phyloP scores from a whole-genome alignment of 306 rosid genomes.

The Trifolium fragiferum region DNA sequence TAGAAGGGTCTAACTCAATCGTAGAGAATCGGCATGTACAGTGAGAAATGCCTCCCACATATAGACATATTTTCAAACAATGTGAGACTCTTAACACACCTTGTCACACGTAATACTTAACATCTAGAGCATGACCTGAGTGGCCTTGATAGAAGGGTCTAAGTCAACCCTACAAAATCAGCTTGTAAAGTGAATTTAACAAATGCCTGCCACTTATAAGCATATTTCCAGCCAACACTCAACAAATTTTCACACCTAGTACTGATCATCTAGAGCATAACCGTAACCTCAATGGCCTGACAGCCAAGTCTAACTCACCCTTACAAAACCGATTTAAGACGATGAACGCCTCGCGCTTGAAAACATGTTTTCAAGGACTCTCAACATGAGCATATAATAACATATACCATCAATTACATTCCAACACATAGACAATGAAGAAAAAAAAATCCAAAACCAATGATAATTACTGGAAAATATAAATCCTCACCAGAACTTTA shows the following conservation, averaged over 20 bases:
- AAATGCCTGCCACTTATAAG: no score
- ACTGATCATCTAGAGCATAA: background rate
- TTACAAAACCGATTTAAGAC: background rate
- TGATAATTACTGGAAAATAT: background rate
- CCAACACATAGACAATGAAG: background rate
- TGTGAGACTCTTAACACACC: background rate
- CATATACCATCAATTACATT: background rate
- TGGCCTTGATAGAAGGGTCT: background rate
- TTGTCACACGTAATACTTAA: background rate
- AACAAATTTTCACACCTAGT: background rate
- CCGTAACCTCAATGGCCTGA: background rate
- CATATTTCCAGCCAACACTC: no score
- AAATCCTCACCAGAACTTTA: slow-evolving; percentile 58
- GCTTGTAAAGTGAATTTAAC: background rate
- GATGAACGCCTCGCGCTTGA: background rate
- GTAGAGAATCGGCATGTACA: background rate
- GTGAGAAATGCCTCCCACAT: background rate
- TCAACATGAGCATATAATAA: background rate
- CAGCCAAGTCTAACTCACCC: background rate
- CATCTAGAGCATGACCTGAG: background rate
- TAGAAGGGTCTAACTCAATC: background rate
- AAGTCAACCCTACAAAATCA: background rate
- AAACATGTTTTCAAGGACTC: background rate
- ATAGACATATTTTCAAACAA: background rate
- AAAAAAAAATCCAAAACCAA: slow-evolving; percentile 12